Conservation (phyloP, 2,329 filamentous ascomycete species). For the Clathrospora elynae region DNA sequence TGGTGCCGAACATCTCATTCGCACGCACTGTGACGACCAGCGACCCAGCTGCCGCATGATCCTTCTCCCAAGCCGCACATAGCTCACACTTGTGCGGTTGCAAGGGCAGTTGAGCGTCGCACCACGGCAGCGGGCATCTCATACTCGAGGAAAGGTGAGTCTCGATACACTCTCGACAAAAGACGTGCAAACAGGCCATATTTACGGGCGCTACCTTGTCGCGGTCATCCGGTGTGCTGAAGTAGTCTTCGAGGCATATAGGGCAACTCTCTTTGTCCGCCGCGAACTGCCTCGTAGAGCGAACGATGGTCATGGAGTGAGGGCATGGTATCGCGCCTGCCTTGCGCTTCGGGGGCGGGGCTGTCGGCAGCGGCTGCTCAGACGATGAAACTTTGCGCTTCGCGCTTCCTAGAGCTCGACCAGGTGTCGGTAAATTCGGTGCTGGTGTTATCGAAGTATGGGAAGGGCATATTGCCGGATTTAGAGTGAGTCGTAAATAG, state of each 20-base stretch:
- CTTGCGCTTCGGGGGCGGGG: background rate
- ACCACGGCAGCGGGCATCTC: slow-evolving; percentile 20
- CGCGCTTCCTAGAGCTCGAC: slow-evolving; percentile 9
- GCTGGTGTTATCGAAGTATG: slow-evolving; percentile 15
- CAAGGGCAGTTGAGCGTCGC: slow-evolving; percentile 3
- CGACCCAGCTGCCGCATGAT: background rate
- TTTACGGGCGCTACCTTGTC: slow-evolving; percentile 16
- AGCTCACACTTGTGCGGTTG: slow-evolving; percentile 19
- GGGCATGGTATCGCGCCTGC: slow-evolving; percentile 10
- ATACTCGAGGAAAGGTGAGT: slow-evolving; percentile 12
- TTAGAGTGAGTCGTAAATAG: no score
- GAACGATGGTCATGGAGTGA: slow-evolving; percentile 13
- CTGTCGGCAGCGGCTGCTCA: background rate
- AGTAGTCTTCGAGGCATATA: slow-evolving; percentile 22
- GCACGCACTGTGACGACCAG: slow-evolving; percentile 23
- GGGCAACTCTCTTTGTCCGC: slow-evolving; percentile 10
- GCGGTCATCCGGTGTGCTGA: slow-evolving; percentile 8
- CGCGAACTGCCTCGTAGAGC: slow-evolving; percentile 10
- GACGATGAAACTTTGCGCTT: slow-evolving; percentile 3
- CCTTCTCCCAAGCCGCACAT: slow-evolving; percentile 16
- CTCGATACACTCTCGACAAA: slow-evolving; percentile 22
- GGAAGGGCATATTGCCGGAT: slow-evolving; percentile 13
- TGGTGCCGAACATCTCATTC: slow-evolving; percentile 20
- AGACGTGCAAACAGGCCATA: slow-evolving; percentile 17
- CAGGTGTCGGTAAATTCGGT: slow-evolving; percentile 13